Base-by-base conservation (phyloP, 2,329 filamentous ascomycete species). In the Penicillium aurantiogriseum region DNA sequence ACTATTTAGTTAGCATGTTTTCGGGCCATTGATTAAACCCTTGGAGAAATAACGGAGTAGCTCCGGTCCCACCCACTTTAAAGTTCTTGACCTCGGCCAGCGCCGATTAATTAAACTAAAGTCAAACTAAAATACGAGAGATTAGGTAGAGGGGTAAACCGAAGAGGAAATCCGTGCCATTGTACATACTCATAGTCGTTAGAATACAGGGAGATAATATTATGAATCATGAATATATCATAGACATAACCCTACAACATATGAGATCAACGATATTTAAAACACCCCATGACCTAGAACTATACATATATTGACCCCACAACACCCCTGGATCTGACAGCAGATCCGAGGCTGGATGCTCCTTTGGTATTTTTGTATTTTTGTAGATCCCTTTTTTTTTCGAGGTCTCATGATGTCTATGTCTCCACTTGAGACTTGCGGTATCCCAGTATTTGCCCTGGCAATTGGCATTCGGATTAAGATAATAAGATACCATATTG, bases 371-470 rank as follows among this genome's bases (percentile, higher is more conserved):
- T 11, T 25, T 6, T 25, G 25, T 27, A 27, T 5, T 15, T 40
- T 31, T 27, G 35, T 36, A 48, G 52, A 35, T 53, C 25, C 7
- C 65, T 66, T 66, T 62, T 61, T 61, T 66, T 66, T 61, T 61
- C 40, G 40, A 49, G 62, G 66, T 67, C 66, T 51, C 67, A 68
- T 68, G 67, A 68, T 67, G 63, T 35, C 50, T 56, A 68, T 67
- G 63, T 35, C 50, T 58, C 52, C 58, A 53, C 54, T 49, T 38
- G 7, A 5, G 33, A 48, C 11, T 57, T 38, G 55, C 55, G 44
- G 51, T 57, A 53, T 53, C 50, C 35, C 50, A 35, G 31, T 40
- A 10, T 31, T 10, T n/a, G 27, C 11, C 17, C 19, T 9, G 35
- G 36, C 29, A 31, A 43, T 42, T 51, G 38, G 27, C 9, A 38